Evolutionary conservation across 2,329 filamentous ascomycete genomes (phyloP).

Genomic region (Aspergillus pseudoglaucus): DNA sequence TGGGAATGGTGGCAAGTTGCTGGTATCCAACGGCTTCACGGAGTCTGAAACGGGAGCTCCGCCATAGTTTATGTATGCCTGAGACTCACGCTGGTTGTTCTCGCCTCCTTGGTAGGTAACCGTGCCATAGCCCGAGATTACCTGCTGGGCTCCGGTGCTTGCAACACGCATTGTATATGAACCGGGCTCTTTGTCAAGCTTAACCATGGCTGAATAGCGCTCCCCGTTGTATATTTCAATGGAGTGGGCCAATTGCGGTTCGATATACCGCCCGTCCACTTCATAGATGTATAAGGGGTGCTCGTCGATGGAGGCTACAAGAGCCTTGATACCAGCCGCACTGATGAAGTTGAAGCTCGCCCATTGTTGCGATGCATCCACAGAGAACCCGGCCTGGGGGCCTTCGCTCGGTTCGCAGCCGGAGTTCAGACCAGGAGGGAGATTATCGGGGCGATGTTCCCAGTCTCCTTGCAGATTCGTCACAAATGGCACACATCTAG

Average conservation of each 20-base stretch:
- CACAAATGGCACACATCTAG: constrained; percentile 16
- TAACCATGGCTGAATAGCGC: constrained; percentile 37
- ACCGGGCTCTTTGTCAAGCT: constrained; percentile 31
- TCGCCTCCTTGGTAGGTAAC: constrained; percentile 42
- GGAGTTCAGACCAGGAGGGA: constrained; percentile 22
- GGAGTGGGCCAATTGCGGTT: constrained; percentile 32
- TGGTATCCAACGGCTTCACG: constrained; percentile 41
- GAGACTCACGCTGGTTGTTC: constrained; percentile 47
- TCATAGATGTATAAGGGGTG: constrained; percentile 41
- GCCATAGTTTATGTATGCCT: constrained; percentile 45
- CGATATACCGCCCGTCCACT: constrained; percentile 38
- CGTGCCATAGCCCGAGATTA: constrained; percentile 47
- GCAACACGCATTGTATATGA: constrained; percentile 45
- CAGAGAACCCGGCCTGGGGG: constrained; percentile 39
- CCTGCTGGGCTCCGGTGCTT: constrained; percentile 45
- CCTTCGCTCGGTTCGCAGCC: constrained; percentile 45
- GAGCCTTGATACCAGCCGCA: constrained; percentile 46
- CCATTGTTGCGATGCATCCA: constrained; percentile 40
- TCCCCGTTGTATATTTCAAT: constrained; percentile 31
- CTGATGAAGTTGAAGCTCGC: constrained; percentile 51
- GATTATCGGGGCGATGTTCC: neutral
- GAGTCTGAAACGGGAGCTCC: constrained; percentile 38
- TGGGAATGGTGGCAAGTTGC: constrained; percentile 42
- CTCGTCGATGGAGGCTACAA: constrained; percentile 40
- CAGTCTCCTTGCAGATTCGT: neutral